phyloP scores from a whole-genome alignment of 169 alveolate genomes.

The Babesia sp. region DNA sequence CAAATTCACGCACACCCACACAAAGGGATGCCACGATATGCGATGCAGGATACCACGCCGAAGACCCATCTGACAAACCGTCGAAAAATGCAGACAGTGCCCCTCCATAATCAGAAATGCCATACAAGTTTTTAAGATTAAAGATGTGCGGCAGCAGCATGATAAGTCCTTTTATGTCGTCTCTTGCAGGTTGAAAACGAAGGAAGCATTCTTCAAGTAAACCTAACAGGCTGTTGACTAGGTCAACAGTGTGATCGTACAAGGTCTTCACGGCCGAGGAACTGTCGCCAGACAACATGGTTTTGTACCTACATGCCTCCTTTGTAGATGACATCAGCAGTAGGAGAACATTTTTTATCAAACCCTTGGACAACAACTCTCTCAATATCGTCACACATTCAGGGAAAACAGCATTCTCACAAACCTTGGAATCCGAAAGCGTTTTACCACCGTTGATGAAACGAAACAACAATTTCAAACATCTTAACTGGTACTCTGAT shows the following conservation, averaged over 20 bases:
- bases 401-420: conserved; percentile 46
- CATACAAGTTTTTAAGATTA: conserved; percentile 9
- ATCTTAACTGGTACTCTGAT: conserved; percentile 36
- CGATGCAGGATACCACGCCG: conserved; percentile 55
- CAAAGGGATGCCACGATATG: conserved; percentile 9
- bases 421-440: not conserved
- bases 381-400: conserved; percentile 27
- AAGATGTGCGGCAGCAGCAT: conserved; percentile 49
- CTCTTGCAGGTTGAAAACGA: conserved; percentile 38
- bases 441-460: conserved; percentile 13
- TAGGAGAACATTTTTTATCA: conserved; percentile 38
- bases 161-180: conserved; percentile 25
- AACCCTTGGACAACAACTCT: conserved; percentile 25
- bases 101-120: conserved; percentile 16
- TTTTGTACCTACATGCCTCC: conserved; percentile 29
- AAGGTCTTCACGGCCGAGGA: not conserved
- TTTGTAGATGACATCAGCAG: conserved; percentile 43
- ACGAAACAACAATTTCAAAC: conserved; percentile 12
- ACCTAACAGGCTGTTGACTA: conserved; percentile 16
- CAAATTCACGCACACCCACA: conserved; percentile 41
- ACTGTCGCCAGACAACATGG: conserved; percentile 1
- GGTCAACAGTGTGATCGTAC: conserved; percentile 15
- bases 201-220: conserved; percentile 26
- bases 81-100: conserved; percentile 18
- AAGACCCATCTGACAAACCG: conserved; percentile 12